A percentile compares a stretch with the other conserved stretches of the same genome.
Evolutionary conservation across 2,329 filamentous ascomycete species (phyloP).

Genomic region (Rhytidhysteron rufulum): DNA sequence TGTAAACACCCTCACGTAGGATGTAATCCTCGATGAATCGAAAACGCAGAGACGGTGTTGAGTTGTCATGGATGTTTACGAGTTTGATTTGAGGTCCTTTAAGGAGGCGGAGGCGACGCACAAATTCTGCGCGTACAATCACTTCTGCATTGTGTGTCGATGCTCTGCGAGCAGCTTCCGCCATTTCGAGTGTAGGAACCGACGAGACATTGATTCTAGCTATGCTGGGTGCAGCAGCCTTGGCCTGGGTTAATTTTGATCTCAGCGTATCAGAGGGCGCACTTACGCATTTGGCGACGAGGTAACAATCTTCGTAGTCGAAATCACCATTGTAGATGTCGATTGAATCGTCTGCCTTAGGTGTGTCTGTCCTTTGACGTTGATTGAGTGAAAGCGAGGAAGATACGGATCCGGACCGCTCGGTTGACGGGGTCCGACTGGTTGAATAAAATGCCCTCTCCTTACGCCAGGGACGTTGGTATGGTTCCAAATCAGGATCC

Average conservation of each 20-base stretch:
- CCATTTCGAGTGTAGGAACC: slow-evolving; percentile 37
- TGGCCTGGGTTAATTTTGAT: neutral
- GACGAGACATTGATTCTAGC: slow-evolving; percentile 23
- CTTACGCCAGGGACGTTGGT: too few species aligned
- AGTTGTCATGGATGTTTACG: slow-evolving; percentile 58
- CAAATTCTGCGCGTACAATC: slow-evolving; percentile 38
- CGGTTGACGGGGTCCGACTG: slow-evolving; percentile 14
- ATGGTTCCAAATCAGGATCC: slow-evolving; percentile 7
- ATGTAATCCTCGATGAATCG: slow-evolving; percentile 63
- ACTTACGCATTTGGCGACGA: slow-evolving; percentile 32
- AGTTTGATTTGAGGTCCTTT: slow-evolving; percentile 51
- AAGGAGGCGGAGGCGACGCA: slow-evolving; percentile 22
- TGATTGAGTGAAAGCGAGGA: slow-evolving; percentile 4
- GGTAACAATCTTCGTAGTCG: slow-evolving; percentile 30
- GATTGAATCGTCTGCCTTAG: slow-evolving; percentile 2
- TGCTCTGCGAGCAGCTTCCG: slow-evolving; percentile 19
- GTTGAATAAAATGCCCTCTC: too few species aligned
- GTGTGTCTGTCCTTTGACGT: neutral
- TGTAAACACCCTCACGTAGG: slow-evolving; percentile 57
- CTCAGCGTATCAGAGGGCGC: too few species aligned
- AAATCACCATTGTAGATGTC: slow-evolving; percentile 42
- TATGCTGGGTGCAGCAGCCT: slow-evolving; percentile 16
- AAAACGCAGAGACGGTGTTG: slow-evolving; percentile 59
- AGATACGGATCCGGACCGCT: slow-evolving; percentile 20
- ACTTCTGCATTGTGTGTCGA: slow-evolving; percentile 28